phyloP scores from a whole-genome alignment of 805 yeast genomes.

The Candida quercuum region DNA sequence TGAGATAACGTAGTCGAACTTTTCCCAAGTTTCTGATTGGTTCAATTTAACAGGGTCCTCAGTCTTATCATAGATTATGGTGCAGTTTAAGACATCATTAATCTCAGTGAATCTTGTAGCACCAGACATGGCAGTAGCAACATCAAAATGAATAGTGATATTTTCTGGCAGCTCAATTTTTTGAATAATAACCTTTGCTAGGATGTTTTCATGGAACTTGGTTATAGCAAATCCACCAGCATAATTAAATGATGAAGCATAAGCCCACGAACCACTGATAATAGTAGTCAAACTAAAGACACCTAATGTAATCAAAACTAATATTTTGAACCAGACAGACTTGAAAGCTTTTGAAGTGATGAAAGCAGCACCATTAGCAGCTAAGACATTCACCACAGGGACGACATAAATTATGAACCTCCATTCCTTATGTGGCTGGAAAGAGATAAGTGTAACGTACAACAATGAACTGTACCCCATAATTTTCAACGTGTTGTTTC shows the following conservation, averaged over 20 bases:
- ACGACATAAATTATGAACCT: slow-evolving; percentile 74
- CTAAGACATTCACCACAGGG: slow-evolving; percentile 62
- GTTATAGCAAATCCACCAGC: slow-evolving; percentile 82
- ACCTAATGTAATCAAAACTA: slow-evolving; percentile 16
- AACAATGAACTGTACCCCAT: slow-evolving; percentile 45
- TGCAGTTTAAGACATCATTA: slow-evolving; percentile 21
- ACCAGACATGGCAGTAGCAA: slow-evolving; percentile 85
- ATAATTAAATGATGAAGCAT: slow-evolving; percentile 68
- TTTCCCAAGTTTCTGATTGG: slow-evolving; percentile 31
- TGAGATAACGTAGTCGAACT: slow-evolving; percentile 48
- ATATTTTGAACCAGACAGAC: slow-evolving; percentile 11
- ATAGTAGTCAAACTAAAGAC: slow-evolving; percentile 30
- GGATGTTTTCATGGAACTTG: slow-evolving; percentile 41
- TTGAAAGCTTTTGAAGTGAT: slow-evolving; percentile 18
- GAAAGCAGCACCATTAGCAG: slow-evolving; percentile 53
- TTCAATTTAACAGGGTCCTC: slow-evolving; percentile 42
- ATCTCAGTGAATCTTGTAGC: slow-evolving; percentile 70
- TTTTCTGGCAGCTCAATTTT: slow-evolving; percentile 6
- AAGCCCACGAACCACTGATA: slow-evolving; percentile 47
- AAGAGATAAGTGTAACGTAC: slow-evolving; percentile 61
- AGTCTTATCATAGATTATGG: slow-evolving; percentile 64
- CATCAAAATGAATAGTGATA: slow-evolving; percentile 61
- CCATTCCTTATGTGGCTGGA: slow-evolving; percentile 94
- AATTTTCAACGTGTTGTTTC: slow-evolving; percentile 33
- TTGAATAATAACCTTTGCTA: slow-evolving; percentile 12